These are phyloP conservation scores for Boletus barrowsii DNA, from an alignment of 768 basidiomycete genomes.

Conservation along the genomic window DNA sequence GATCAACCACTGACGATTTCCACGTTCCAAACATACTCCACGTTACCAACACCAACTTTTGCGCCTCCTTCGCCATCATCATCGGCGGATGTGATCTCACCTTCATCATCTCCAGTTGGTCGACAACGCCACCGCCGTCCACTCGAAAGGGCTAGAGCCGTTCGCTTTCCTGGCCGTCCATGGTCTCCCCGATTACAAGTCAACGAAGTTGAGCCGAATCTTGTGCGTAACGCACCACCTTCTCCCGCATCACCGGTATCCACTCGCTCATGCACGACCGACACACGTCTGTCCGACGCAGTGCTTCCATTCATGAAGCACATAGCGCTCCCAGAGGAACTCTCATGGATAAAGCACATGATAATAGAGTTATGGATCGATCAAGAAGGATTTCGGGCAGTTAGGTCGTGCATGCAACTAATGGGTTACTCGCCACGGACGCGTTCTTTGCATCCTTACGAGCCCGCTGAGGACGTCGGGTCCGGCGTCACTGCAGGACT, in stretches of 20 bases:
- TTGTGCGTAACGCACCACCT: not conserved
- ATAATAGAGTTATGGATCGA: constrained; percentile 70
- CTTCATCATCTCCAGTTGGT: constrained; percentile 18
- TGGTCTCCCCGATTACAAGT: constrained; percentile 23
- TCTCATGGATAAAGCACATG: constrained; percentile 53
- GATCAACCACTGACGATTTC: constrained; percentile 16
- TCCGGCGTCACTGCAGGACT: constrained; percentile 42
- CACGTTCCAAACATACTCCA: constrained; percentile 26
- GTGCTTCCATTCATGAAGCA: constrained; percentile 12
- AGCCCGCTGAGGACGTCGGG: constrained; percentile 22
- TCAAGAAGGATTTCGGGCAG: constrained; percentile 77
- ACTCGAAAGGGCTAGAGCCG: constrained; percentile 32
- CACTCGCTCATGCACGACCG: constrained; percentile 3
- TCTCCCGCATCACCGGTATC: constrained; percentile 5
- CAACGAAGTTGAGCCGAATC: constrained; percentile 11
- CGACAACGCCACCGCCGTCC: constrained; percentile 28
- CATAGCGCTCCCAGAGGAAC: constrained; percentile 34
- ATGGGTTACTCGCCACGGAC: constrained; percentile 45
- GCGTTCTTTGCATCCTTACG: constrained; percentile 27
- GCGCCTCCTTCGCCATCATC: constrained; percentile 31
- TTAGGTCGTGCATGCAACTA: constrained; percentile 57
- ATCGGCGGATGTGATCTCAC: constrained; percentile 23
- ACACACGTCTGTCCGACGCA: constrained; percentile 2
- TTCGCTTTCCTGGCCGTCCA: constrained; percentile 27
- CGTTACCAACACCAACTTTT: constrained; percentile 25